Base-by-base conservation (phyloP, 345 rosid species). In the Euphorbia tirucalli region DNA sequence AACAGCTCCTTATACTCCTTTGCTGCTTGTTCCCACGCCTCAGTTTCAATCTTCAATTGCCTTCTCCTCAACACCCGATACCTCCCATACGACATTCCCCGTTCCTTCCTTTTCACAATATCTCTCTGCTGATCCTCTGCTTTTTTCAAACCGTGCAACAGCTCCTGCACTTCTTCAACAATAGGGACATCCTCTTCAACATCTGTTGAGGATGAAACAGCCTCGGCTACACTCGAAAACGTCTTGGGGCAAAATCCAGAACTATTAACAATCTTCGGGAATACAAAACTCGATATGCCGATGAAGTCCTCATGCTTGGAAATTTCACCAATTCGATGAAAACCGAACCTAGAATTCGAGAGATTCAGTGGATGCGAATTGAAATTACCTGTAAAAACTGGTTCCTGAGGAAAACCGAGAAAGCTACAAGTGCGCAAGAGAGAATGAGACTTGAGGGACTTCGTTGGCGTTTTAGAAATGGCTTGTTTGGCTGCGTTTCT, bases 11-110 rank as follows among this genome's bases (percentile, higher is more conserved):
- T 83, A 35, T 93, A 96, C 80, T 96, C 99, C 2, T 74, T 83
- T 2, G 91, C 95, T 3, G 99, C 99, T 70, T 74, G 77, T 62
- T 93, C 92, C 99, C 99, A 96, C 14, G 97, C 96, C 80, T 96
- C 94, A 1, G 93, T 88, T 85, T 96, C 99, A 30, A 90, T 83
- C 87, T 84, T 88, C 75, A 93, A 93, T 70, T 95, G 99, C 78
- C 98, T 86, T 76, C 84, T 83, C 82, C 77, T 86, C 50, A 95
- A 77, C 75, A 55, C 57, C 41, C 55, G 63, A 74, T 79, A 86
- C 84, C 81, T 89, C 30, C 48, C 62, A 2, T 49, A 69, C 28
- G 84, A 76, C 84, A 84, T 84, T 63, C 89, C 92, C 15, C 73
- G 7, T 28, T 32, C 69, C 79, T 60, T 71, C 63, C 71, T 46